Base-by-base conservation (phyloP, 495 filamentous ascomycete species). In the Aspergillus carlsbadensis region DNA sequence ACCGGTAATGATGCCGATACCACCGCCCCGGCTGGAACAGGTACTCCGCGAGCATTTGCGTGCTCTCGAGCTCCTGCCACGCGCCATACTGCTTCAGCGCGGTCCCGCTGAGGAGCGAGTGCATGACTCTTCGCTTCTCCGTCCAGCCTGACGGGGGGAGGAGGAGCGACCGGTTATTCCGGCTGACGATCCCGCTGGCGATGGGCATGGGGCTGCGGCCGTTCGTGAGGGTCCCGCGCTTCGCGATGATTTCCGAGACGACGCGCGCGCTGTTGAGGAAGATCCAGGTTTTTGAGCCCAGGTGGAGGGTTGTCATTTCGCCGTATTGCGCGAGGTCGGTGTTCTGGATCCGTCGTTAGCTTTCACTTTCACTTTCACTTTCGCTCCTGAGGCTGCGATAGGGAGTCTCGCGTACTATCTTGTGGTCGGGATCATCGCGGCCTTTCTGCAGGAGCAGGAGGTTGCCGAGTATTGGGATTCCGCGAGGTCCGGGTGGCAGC, bases 1-100 rank as follows among this genome's bases (percentile, higher is more conserved):
- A 79, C 17, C 74, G 72, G 50, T 71, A 71, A 41, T 77, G 70
- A 50, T 75, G 68, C 5, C 48, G 11, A 52, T 71, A 75, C 71
- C 71, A 79, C 13, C 56, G 54, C n/a, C 64, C 24, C 6, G 76
- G 73, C 22, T 68, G 24, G 8, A 58, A 42, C 1, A 75, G 51
- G 53, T 76, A 77, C 17, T 63, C 62, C 5, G 60, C 63, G 3
- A 78, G 51, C 40, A 80, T 57, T 52, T 75, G 62, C 2, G 60
- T 65, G 41, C 66, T 72, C 50, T 79, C 75, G 3, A 70, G 44
- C 29, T 78, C 74, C 48, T 78, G 76, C 62, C 61, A 69, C 0
- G 49, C 58, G 10, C 44, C 69, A 37, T 77, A 80, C 10, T 66
- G 59, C 40, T 63, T 64, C 20, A 74, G 44, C 0, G 65, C 60